Base-by-base conservation (phyloP, 1,284 basidiomycete species). In the Leccinum huronense region DNA sequence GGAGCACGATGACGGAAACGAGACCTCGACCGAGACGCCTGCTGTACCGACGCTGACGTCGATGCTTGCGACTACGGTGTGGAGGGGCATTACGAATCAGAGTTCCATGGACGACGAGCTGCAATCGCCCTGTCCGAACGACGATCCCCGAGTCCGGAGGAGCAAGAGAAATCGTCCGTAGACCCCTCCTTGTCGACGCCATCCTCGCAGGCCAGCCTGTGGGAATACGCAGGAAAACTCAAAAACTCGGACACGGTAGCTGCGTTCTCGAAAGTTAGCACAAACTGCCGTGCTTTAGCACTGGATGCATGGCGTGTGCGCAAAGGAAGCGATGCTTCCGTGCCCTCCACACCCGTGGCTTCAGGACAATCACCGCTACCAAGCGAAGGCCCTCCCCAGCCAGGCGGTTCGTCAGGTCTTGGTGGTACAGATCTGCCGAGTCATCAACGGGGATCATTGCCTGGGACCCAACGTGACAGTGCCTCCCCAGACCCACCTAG, bases 31-130 rank as follows among this genome's bases (percentile, higher is more conserved):
- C 6, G 80, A 83, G 69, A 80, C 76, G 4, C 75, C 78, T 40
- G 60, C 65, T 60, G 72, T 73, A 1, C 69, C 80, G 13, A 80
- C 80, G 9, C 68, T 89, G 57, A 82, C 84, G 11, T 83, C 84
- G 40, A 80, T 84, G 53, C 72, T 90, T 11, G 84, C 86, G 9
- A 83, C 77, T 61, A 84, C 83, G 13, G 82, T 91, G 16, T 90
- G 88, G 87, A 82, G 83, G 69, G 89, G 89, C 8, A 86, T 91
- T 66, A 90, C 87, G 2, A 91, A 90, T 69, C 86, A 88, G 73
- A 84, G 82, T 62, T 84, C 87, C 1, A 88, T 89, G 87, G 88
- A 89, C 19, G 74, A 74, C 11, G 69, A 77, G 16, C 23, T 67
- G 2, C 74, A 70, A 1, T 78, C 80, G 2, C 84, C 2, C 68